phyloP scores from a whole-genome alignment of 345 rosid species.

The Abelmoschus esculentus region DNA sequence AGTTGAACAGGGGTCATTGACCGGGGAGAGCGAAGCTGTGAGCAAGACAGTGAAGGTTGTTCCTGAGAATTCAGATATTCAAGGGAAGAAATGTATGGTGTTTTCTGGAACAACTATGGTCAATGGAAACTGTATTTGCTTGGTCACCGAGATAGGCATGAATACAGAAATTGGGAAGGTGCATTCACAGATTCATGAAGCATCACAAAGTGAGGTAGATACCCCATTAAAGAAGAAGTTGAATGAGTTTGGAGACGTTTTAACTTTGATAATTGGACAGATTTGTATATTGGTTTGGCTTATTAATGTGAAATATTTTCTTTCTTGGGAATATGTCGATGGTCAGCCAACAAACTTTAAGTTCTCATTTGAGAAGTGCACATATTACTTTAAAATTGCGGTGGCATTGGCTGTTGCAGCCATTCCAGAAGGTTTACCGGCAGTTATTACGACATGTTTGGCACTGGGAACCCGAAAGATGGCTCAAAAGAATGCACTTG shows the following conservation, averaged over 20 bases:
- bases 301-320: conserved; percentile 85
- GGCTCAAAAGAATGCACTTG: conserved; percentile 95
- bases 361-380: conserved; percentile 95
- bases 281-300: conserved; percentile 87
- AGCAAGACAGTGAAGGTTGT: conserved; percentile 65
- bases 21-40: conserved; percentile 90
- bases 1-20: conserved; percentile 81
- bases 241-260: conserved; percentile 77
- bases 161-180: conserved; percentile 80
- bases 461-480: conserved; percentile 93
- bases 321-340: conserved; percentile 84
- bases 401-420: conserved; percentile 97
- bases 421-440: conserved; percentile 93
- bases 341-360: conserved; percentile 86
- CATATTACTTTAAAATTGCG: conserved; percentile 94
- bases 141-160: conserved; percentile 83
- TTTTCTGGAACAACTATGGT: conserved; percentile 89
- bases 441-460: conserved; percentile 90
- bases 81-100: conserved; percentile 79
- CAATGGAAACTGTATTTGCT: conserved; percentile 71
- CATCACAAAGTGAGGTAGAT: conserved; percentile 73
- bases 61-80: conserved; percentile 61
- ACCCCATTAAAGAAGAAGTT: conserved; percentile 91
- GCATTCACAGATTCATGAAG: conserved; percentile 88
- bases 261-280: conserved; percentile 76